Base-by-base conservation (phyloP, 2,329 filamentous ascomycete species). In the Xylariales sp. region DNA sequence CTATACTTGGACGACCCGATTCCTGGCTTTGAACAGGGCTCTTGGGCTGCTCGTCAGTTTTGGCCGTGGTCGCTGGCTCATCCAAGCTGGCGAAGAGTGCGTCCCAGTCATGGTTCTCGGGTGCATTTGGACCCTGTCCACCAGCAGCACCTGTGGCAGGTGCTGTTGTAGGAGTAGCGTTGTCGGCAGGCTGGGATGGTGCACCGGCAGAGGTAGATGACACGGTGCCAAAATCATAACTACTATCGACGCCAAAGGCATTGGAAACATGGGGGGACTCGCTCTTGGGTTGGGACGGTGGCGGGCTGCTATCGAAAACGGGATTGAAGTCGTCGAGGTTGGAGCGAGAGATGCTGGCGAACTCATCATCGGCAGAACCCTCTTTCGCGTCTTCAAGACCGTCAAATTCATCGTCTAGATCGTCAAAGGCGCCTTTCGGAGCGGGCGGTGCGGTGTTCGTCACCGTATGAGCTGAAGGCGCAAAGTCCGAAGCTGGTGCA, bases 21-120 rank as follows among this genome's bases (percentile, higher is more conserved):
- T 43, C 54, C 25, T 44, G 49, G 22, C 35, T 57, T 39, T 49
- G 53, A 9, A 43, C 51, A n/a, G 46, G 55, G 42, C 47, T 54
- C 34, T 40, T 52, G 33, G 39, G 47, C 11, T 51, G 49, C 27
- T 57, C 54, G 22, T 40, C 45, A 34, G 35, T 45, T 35, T 53
- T 51, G 8, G 47, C 50, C 31, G 62, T 53, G 44, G 55, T 57
- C 32, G 54, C 22, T 38, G 75, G 65, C 2, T 74, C 76, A 52
- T 91, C 86, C 6, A 95, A 70, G 19, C 84, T 83, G 2, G 87
- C 85, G 65, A 97, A 97, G 42, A 97, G 88, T 28, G 88, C 86
- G 56, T 97, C 91, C 93, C 93, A 97, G 61, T 97, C 91, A 52
- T 94, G 86, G 24, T 69, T 66, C 11, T 77, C 75, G 0, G 66